Percentiles rank a stretch among this genome's conserved stretches.
Evolutionary conservation across 352 stramenopile species (phyloP).

Genomic region (Phytophthora kernoviae): DNA sequence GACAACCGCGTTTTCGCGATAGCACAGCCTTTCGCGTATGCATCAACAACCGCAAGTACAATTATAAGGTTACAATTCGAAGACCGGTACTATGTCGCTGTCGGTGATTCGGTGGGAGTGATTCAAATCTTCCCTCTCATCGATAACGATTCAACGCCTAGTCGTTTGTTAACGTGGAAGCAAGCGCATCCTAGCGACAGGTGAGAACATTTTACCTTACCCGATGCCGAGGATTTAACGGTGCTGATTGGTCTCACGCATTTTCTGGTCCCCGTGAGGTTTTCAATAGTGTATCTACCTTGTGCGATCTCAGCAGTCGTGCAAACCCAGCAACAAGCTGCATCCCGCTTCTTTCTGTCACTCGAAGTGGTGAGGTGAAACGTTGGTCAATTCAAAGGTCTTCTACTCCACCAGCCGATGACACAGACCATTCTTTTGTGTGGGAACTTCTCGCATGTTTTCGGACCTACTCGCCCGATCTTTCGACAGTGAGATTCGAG

Average conservation of each 20-base stretch:
- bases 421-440: slow-evolving; percentile 4
- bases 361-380: slow-evolving; percentile 52
- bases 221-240: too few relatives aligned
- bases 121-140: slow-evolving; percentile 19
- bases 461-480: slow-evolving; percentile 37
- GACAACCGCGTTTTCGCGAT: slow-evolving; percentile 39
- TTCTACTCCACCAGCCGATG: neutral
- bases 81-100: slow-evolving; percentile 9
- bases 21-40: slow-evolving; percentile 14
- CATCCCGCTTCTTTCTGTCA: slow-evolving; percentile 36
- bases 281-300: slow-evolving; percentile 12
- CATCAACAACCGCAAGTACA: slow-evolving; percentile 13
- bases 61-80: slow-evolving; percentile 21
- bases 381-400: slow-evolving; percentile 32
- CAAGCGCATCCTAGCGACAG: slow-evolving; percentile 31
- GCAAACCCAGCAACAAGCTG: neutral
- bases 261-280: neutral
- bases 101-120: slow-evolving; percentile 26
- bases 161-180: slow-evolving; percentile 14
- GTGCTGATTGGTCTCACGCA: too few relatives aligned
- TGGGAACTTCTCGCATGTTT: slow-evolving; percentile 58
- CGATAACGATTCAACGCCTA: neutral
- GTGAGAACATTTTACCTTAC: slow-evolving; percentile 10
- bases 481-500: slow-evolving; percentile 41
- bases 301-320: slow-evolving; percentile 21